Evolutionary conservation across 768 basidiomycete genomes (phyloP).

Genomic region (Mycena metata): DNA sequence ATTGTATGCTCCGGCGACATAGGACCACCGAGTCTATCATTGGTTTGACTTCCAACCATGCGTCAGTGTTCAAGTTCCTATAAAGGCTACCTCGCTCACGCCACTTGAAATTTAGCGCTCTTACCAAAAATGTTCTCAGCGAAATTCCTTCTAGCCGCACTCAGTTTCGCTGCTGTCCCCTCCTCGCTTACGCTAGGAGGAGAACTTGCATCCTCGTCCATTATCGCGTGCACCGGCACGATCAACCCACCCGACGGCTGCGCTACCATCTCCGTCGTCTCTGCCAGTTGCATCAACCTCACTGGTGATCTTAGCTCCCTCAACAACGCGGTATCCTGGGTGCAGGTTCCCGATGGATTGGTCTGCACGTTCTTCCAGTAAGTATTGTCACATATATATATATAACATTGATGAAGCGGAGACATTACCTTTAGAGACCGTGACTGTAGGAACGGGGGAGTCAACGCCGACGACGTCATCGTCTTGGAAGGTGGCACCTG

Average conservation of each 20-base stretch:
- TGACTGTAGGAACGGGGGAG: background rate
- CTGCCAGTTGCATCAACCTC: conserved; percentile 21
- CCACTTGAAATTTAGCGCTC: too few species aligned
- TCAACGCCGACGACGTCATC: background rate
- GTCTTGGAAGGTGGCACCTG: conserved; percentile 9
- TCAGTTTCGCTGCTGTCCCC: too few species aligned
- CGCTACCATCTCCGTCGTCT: conserved; percentile 20
- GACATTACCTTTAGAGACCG: background rate
- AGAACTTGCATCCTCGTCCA: background rate
- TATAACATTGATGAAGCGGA: background rate
- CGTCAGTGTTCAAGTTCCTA: too few species aligned
- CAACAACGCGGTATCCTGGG: conserved; percentile 16
- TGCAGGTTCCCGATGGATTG: conserved; percentile 17
- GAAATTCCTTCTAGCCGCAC: too few species aligned
- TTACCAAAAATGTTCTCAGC: too few species aligned
- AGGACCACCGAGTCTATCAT: too few species aligned
- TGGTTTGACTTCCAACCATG: too few species aligned
- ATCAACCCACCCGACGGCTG: conserved; percentile 27
- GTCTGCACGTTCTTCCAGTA: conserved; percentile 28
- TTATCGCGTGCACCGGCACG: conserved; percentile 6
- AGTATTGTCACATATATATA: background rate
- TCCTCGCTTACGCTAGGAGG: too few species aligned
- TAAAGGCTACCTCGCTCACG: too few species aligned
- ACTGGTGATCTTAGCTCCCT: conserved; percentile 22
- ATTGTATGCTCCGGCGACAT: too few species aligned